Conservation (phyloP, 176 grass and related monocot genomes). For the Cenchrus americanus region DNA sequence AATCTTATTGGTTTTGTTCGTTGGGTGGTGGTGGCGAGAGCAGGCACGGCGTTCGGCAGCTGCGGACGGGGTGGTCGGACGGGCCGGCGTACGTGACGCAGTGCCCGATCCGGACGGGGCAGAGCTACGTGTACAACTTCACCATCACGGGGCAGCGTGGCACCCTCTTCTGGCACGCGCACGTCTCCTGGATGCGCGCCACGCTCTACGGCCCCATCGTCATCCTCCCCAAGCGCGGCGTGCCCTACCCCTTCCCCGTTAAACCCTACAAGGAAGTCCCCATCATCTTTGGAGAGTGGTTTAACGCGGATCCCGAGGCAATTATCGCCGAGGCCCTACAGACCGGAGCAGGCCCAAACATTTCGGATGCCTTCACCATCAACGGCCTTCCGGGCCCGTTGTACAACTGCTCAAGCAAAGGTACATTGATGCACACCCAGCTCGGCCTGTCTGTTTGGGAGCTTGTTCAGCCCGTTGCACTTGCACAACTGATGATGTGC, state of each 20-base stretch:
- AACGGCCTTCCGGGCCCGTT: slow-evolving; percentile 78
- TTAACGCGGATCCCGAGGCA: slow-evolving; percentile 60
- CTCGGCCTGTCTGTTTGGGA: too few species aligned
- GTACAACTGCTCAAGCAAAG: slow-evolving; percentile 72
- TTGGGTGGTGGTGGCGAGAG: background rate
- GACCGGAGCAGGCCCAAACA: slow-evolving; percentile 63
- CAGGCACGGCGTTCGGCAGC: slow-evolving; percentile 68
- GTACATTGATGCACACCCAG: slow-evolving; percentile 6
- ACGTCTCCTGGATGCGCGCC: slow-evolving; percentile 66
- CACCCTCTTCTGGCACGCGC: slow-evolving; percentile 72
- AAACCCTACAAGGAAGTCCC: slow-evolving; percentile 64
- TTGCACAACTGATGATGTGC: background rate
- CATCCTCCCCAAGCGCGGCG: slow-evolving; percentile 57
- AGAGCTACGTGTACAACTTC: slow-evolving; percentile 69
- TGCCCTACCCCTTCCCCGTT: slow-evolving; percentile 59
- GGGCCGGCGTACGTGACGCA: slow-evolving; percentile 77
- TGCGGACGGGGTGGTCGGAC: slow-evolving; percentile 69
- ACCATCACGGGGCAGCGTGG: slow-evolving; percentile 60
- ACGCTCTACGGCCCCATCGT: slow-evolving; percentile 63
- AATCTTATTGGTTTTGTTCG: background rate
- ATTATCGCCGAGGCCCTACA: slow-evolving; percentile 54
- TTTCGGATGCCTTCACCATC: slow-evolving; percentile 68
- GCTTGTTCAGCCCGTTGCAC: background rate
- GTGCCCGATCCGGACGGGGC: slow-evolving; percentile 66
- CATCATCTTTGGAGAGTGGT: slow-evolving; percentile 75